These are phyloP conservation scores for Mycena alexandri DNA, from an alignment of 768 basidiomycete genomes.

Conservation along the genomic window DNA sequence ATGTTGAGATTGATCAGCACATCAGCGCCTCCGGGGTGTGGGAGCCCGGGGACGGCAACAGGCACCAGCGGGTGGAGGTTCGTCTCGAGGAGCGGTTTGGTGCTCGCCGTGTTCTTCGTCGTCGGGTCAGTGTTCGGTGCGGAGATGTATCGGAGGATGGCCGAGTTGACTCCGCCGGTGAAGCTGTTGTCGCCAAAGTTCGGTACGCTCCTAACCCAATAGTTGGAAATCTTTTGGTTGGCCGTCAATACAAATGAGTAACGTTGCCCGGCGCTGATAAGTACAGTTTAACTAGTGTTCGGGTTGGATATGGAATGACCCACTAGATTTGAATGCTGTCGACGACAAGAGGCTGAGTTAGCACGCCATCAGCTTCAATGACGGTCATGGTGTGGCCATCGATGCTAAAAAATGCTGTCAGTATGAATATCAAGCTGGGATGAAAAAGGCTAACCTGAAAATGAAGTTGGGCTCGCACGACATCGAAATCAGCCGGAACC, in stretches of 20 bases:
- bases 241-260: conserved; percentile 56
- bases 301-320: neutral
- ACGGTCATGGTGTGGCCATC: conserved; percentile 46
- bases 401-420: conserved; percentile 41
- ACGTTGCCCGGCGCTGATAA: conserved; percentile 46
- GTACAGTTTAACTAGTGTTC: neutral
- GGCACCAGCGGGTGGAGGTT: conserved; percentile 38
- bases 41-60: conserved; percentile 42
- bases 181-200: conserved; percentile 43
- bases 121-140: conserved; percentile 48
- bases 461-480: conserved; percentile 28
- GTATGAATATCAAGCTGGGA: neutral
- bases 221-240: conserved; percentile 57
- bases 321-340: conserved; percentile 33
- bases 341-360: conserved; percentile 43
- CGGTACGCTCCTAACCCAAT: conserved; percentile 54
- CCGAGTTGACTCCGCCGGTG: conserved; percentile 49
- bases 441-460: conserved; percentile 12
- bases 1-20: conserved; percentile 41
- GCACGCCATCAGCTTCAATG: conserved; percentile 53
- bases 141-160: conserved; percentile 54
- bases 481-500: conserved; percentile 26
- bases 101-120: conserved; percentile 25
- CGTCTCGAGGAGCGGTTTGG: conserved; percentile 47
- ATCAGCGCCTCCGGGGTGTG: conserved; percentile 44